A percentile compares a stretch with the other conserved stretches of the same genome.
These are phyloP conservation scores for Fusarium devonianum DNA, from an alignment of 2,329 filamentous ascomycete genomes.

Conservation along the genomic window DNA sequence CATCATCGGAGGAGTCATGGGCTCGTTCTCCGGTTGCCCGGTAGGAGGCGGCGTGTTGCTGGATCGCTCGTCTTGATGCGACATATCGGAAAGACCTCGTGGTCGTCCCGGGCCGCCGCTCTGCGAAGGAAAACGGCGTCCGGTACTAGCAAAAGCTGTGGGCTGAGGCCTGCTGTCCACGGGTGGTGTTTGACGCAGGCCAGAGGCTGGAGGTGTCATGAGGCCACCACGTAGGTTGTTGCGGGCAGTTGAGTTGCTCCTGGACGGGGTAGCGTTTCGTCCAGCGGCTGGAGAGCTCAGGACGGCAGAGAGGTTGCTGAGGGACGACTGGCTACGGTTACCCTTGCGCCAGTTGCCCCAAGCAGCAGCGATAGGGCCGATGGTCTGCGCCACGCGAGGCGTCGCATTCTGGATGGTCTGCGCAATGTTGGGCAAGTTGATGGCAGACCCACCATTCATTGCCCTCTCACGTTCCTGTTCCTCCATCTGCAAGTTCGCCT, in stretches of 20 bases:
- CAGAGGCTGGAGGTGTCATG: slow-evolving; percentile 86
- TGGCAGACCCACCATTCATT: slow-evolving; percentile 71
- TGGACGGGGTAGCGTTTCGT: slow-evolving; percentile 66
- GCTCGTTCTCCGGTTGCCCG: slow-evolving; percentile 49
- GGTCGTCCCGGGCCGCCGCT: slow-evolving; percentile 37
- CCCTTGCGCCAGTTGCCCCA: slow-evolving; percentile 93
- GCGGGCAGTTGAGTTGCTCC: slow-evolving; percentile 59
- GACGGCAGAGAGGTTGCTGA: slow-evolving; percentile 57
- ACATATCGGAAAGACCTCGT: slow-evolving; percentile 44
- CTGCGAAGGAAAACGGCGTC: slow-evolving; percentile 63
- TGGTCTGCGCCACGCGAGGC: slow-evolving; percentile 82
- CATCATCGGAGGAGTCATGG: slow-evolving; percentile 70
- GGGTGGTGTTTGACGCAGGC: slow-evolving; percentile 68
- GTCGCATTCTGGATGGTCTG: slow-evolving; percentile 80
- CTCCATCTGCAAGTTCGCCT: slow-evolving; percentile 97
- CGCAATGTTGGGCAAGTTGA: slow-evolving; percentile 77
- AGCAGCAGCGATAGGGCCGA: slow-evolving; percentile 83
- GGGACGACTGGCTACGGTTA: slow-evolving; percentile 61
- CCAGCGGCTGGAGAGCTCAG: slow-evolving; percentile 53
- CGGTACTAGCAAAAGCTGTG: slow-evolving; percentile 67
- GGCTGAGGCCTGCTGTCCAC: slow-evolving; percentile 55
- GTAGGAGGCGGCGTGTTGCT: slow-evolving; percentile 50
- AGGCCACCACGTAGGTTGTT: slow-evolving; percentile 76
- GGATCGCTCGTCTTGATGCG: slow-evolving; percentile 34
- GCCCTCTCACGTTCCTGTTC: slow-evolving; percentile 92